Evolutionary conservation across 2,329 filamentous ascomycete species (phyloP), one percentile per base, ranked within the genome.

Genomic region (Claviceps sp.): DNA sequence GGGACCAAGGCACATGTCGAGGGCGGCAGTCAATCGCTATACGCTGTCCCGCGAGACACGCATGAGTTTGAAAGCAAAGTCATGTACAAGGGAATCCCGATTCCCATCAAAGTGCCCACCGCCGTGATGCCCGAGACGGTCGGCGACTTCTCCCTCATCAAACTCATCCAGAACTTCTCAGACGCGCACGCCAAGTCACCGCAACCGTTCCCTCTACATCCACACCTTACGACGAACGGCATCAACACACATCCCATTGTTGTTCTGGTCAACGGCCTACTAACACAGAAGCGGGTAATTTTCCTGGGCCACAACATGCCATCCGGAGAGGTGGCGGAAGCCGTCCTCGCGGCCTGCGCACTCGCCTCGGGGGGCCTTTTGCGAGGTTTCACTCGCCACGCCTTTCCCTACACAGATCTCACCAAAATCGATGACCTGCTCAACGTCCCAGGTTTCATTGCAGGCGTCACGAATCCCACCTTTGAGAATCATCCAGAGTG

Each of bases 61-160:
- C 93, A 98, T 67, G 93, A 98, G 68, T 97, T 95, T 63, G 93
- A 97, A 71, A 94, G 88, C 59, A 89, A 84, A 62, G 89, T 98
- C 61, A 81, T 91, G 64, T 98, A 98, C 72, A 95, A 96, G 70
- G 89, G 89, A 56, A 93, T 97, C 52, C 91, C 91, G 0, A 91
- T 98, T 30, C 93, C 93, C 1, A 89, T 98, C 71, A 97, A 97
- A 69, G 85, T 98, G 7, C 93, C 93, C 0, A 90, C 91, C 3
- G 90, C 93, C 11, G 80, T 95, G 53, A 91, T 90, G 73, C 88
- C 90, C 2, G 93, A 98, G 72, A 96, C 88, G 0, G 93, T 98
- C 16, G 93, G 93, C 56, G 93, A 98, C 69, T 98, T 98, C 64
- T 97, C 90, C 40, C 77, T 98, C 53, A 87, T 98, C 70, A 97